Percentiles rank a stretch among this genome's conserved stretches.
Evolutionary conservation across 2,329 filamentous ascomycete species (phyloP).

Genomic region (Paraphoma chrysanthemicola): DNA sequence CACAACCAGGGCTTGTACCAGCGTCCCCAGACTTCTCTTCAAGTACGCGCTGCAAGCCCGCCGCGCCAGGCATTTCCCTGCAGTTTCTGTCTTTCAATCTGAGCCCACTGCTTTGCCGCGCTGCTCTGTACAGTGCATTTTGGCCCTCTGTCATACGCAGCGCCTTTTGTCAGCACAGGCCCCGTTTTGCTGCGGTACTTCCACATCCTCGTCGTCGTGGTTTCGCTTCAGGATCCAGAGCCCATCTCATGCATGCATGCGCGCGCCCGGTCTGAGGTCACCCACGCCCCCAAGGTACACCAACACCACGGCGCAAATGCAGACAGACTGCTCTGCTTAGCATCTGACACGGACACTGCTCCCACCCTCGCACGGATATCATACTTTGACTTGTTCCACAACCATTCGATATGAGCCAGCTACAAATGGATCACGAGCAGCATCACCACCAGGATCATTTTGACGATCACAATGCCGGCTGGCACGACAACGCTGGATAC

Average conservation of each 20-base stretch:
- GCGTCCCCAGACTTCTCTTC: constrained; percentile 39
- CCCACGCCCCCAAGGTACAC: constrained; percentile 39
- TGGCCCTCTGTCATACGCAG: constrained; percentile 32
- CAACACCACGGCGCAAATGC: constrained; percentile 41
- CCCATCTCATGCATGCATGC: constrained; percentile 49
- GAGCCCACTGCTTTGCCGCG: constrained; percentile 29
- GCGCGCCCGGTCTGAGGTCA: constrained; percentile 40
- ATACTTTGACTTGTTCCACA: constrained; percentile 18
- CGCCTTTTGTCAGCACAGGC: constrained; percentile 36
- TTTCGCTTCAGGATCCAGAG: constrained; percentile 46
- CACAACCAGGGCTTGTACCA: constrained; percentile 42
- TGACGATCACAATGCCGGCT: constrained; percentile 42
- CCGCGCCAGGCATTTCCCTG: constrained; percentile 41
- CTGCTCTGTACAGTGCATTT: constrained; percentile 22
- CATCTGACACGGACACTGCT: constrained; percentile 37
- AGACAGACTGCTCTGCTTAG: constrained; percentile 29
- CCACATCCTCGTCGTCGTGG: constrained; percentile 30
- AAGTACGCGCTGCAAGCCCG: constrained; percentile 46
- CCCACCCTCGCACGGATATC: constrained; percentile 33
- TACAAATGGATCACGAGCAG: constrained; percentile 52
- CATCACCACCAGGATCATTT: constrained; percentile 43
- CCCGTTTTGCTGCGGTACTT: constrained; percentile 30
- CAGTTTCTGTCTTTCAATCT: constrained; percentile 30
- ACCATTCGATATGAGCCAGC: constrained; percentile 47
- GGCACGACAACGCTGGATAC: constrained; percentile 42